Evolutionary conservation across 2,329 filamentous ascomycete genomes (phyloP).

Genomic region (Phyllosticta paracitricarpa): DNA sequence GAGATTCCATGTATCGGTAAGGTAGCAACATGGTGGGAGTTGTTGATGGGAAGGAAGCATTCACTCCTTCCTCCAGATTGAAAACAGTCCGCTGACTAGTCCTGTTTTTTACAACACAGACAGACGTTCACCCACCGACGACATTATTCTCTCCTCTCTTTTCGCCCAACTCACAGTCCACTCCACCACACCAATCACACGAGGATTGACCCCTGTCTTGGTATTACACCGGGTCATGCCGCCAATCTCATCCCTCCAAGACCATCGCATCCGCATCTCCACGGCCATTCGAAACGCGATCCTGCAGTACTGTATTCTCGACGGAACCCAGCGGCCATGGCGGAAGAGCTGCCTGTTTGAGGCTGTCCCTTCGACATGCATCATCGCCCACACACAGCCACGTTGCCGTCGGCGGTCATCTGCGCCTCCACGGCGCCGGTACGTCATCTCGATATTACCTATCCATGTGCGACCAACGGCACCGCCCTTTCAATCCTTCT

Average conservation of each 20-base stretch:
- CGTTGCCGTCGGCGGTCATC: conserved; percentile 1
- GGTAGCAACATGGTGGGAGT: too few relatives aligned
- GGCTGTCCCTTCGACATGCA: background rate
- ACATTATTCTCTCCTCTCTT: too few relatives aligned
- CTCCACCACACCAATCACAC: too few relatives aligned
- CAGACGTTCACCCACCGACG: too few relatives aligned
- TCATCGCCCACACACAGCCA: conserved; percentile 7
- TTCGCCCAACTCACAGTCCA: too few relatives aligned
- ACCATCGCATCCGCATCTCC: background rate
- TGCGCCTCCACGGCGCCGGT: background rate
- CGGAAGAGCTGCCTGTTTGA: conserved; percentile 1
- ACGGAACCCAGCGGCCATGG: conserved; percentile 4
- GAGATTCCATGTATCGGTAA: too few relatives aligned
- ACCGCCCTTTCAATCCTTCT: background rate
- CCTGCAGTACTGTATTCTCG: background rate
- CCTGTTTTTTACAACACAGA: too few relatives aligned
- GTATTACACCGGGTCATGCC: background rate
- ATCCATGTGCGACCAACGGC: background rate
- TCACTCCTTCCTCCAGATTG: too few relatives aligned
- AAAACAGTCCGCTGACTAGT: too few relatives aligned
- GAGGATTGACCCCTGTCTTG: background rate
- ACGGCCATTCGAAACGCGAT: background rate
- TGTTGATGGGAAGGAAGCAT: too few relatives aligned
- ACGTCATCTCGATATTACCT: conserved; percentile 7
- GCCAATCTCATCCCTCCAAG: background rate